Conservation (phyloP, 1,284 basidiomycete genomes). For the Pseudozyma tsukubaensis region DNA sequence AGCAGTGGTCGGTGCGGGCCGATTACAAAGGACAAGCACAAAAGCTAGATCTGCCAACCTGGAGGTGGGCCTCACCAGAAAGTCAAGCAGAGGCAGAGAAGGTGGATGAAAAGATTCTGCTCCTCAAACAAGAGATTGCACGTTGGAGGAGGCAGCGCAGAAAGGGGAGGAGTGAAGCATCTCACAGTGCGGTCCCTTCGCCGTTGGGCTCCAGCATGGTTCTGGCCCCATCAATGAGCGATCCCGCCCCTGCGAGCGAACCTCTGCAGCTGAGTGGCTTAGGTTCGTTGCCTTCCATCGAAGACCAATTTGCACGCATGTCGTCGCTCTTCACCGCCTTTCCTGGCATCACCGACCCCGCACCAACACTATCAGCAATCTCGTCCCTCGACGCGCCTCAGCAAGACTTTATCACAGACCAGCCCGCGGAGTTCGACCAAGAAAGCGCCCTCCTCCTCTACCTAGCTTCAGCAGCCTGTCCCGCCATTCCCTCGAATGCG, state of each 20-base stretch:
- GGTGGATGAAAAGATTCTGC: constrained; percentile 25
- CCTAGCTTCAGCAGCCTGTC: constrained; percentile 30
- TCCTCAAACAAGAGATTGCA: constrained; percentile 40
- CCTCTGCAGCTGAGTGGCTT: background rate
- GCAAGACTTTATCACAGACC: background rate
- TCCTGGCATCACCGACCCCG: constrained; percentile 19
- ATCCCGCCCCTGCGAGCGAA: background rate
- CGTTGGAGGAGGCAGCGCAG: constrained; percentile 38
- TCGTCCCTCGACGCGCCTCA: background rate
- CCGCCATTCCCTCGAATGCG: constrained; percentile 2
- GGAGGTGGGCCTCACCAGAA: constrained; percentile 31
- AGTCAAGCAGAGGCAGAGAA: constrained; percentile 11
- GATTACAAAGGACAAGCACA: background rate
- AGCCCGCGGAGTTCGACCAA: constrained; percentile 4
- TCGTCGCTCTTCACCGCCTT: constrained; percentile 36
- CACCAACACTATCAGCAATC: background rate
- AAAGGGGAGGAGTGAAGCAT: constrained; percentile 1
- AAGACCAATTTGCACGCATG: constrained; percentile 33
- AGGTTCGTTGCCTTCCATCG: background rate
- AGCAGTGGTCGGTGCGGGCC: constrained; percentile 24
- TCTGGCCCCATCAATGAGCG: background rate
- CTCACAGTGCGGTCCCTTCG: constrained; percentile 2
- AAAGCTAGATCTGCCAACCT: constrained; percentile 35
- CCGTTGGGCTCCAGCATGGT: constrained; percentile 12
- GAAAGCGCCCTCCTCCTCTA: constrained; percentile 23